Base-by-base conservation (phyloP, 1,284 basidiomycete species). In the Rhodotorula sp. region DNA sequence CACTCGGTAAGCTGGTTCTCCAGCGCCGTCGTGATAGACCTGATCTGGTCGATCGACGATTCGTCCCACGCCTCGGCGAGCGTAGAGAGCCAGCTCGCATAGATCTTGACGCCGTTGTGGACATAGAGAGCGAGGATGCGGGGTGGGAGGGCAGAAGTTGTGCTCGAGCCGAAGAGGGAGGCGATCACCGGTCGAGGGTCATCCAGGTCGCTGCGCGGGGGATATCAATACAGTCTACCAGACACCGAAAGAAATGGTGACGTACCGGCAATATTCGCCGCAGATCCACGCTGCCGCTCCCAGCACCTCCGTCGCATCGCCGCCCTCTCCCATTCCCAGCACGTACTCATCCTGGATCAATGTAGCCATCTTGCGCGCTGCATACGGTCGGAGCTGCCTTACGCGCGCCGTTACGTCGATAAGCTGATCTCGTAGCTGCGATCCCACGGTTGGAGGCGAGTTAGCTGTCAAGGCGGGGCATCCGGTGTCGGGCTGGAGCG, bases 281-380 rank as follows among this genome's bases (percentile, higher is more conserved):
- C 91, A 92, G 73, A 97, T 90, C 90, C 91, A 97, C 2, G 92
- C 92, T 9, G 92, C 93, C 2, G 94, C 94, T 84, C 90, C 91
- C 2, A 97, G 82, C 13, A 95, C 85, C 74, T 94, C 91, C 2
- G 88, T 85, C 76, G 73, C 75, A 17, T 87, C 85, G 9, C 87
- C 87, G 32, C 82, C 81, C 13, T 72, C 71, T 17, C 78, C 80
- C 24, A 77, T 75, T 49, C 81, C 81, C 36, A 91, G 75, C 74
- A 94, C 85, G 0, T 85, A 84, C 61, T 91, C 89, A 74, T 97
- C 93, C 55, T 84, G 86, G 44, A 98, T 80, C 10, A 95, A 78
- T 62, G 88, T 87, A 71, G 88, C 86, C 86, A 95, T 89, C 63
- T 92, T 83, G 74, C 87, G 86, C 15, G 96, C 89, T 6, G 92